Base-by-base conservation (phyloP, 1,284 basidiomycete genomes). In the Tilletia walkeri region DNA sequence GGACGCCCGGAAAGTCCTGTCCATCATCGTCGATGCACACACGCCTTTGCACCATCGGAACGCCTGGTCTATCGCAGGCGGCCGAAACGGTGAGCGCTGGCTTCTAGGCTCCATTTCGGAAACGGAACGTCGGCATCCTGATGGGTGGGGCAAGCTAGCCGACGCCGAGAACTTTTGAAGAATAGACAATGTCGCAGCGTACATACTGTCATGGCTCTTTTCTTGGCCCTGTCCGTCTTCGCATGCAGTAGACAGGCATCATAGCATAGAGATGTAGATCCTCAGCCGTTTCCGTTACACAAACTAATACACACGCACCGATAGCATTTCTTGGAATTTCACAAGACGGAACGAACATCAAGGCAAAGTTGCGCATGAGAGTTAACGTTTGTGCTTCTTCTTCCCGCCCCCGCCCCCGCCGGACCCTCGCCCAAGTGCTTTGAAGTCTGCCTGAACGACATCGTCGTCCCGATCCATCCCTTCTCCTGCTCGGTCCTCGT, bases 381-480 rank as follows among this genome's bases (percentile, higher is more conserved):
- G 18, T 39, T 34, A 63, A 39, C 39, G 59, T 6, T 34, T 41
- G 30, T 39, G 30, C 50, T 53, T 53, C 59, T 38, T 63, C 59
- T 63, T 63, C 14, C 36, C 36, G 36, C 34, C n/a, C 24, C 56
- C 59, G 30, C 30, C 30, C 30, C 34, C 30, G 36, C 34, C 20
- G 41, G 41, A 45, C 14, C 41, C 41, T 34, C 59, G 59, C 10
- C 59, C 59, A 10, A 63, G n/a, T 16, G 59, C 59, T 16, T 63
- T 10, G 38, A 63, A 63, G 30, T 63, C 59, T 38, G 59, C 59
- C 34, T 34, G 36, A 6, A 38, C 36, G 4, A 39, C 59, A 18
- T 83, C 82, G 68, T 83, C 82, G 67, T 82, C 82, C 20, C 82
- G 71, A 56, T 82, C 82, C 76, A 81, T 79, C 49, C 80, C 79